Conservation (phyloP, 768 basidiomycete species). For the Hemileccinum rubropunctum region DNA sequence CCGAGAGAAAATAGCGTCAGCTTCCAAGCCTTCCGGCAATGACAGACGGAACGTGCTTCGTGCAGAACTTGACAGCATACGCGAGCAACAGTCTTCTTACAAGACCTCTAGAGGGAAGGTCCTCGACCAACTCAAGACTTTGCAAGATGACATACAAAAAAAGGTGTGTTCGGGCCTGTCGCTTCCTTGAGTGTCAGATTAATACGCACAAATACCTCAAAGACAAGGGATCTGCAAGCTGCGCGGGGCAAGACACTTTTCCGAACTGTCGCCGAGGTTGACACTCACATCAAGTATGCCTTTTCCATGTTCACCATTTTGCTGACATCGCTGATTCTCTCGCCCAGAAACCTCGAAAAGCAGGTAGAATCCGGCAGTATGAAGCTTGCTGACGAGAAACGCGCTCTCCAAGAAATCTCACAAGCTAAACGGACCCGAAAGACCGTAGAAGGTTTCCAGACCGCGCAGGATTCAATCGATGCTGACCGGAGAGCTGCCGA, state of each 20-base stretch:
- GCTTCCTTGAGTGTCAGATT: not conserved
- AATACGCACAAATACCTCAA: constrained; percentile 1
- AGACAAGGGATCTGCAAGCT: constrained; percentile 87
- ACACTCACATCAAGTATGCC: constrained; percentile 79
- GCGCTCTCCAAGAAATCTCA: constrained; percentile 87
- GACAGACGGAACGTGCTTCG: constrained; percentile 73
- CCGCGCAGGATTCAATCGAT: constrained; percentile 78
- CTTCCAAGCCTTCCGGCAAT: constrained; percentile 58
- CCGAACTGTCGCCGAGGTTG: constrained; percentile 83
- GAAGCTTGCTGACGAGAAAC: constrained; percentile 94
- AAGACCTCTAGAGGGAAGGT: constrained; percentile 71
- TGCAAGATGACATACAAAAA: constrained; percentile 77
- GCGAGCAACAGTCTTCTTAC: constrained; percentile 72
- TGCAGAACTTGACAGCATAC: constrained; percentile 77
- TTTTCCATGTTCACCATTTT: not conserved
- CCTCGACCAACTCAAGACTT: constrained; percentile 71
- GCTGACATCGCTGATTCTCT: constrained; percentile 5
- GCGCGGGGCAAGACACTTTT: constrained; percentile 74
- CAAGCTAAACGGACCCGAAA: constrained; percentile 67
- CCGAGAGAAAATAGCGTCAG: constrained; percentile 70
- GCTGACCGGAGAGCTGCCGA: constrained; percentile 72
- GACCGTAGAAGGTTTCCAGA: constrained; percentile 77
- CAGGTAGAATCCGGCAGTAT: constrained; percentile 90
- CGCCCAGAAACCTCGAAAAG: constrained; percentile 70
- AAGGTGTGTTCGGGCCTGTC: constrained; percentile 50